phyloP scores from a whole-genome alignment of 345 rosid species.

The Rhizophora mangle region DNA sequence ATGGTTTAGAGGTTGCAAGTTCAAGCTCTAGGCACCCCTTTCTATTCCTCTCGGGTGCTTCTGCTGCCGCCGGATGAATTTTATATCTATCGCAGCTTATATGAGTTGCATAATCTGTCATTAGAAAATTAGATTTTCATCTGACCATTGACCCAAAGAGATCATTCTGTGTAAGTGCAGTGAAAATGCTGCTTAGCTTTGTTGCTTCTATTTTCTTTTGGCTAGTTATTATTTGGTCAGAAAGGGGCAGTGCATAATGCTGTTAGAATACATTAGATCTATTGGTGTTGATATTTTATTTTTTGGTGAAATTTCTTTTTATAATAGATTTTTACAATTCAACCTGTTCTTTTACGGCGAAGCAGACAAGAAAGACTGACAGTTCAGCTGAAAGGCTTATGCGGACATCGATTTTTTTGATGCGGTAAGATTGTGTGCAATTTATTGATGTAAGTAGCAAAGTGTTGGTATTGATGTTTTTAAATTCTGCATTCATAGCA shows the following conservation, averaged over 20 bases:
- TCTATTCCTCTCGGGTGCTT: background rate
- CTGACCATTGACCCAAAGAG: background rate
- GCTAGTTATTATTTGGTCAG: background rate
- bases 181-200: slow-evolving; percentile 9
- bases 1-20: background rate
- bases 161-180: background rate
- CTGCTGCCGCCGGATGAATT: background rate
- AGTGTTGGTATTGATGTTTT: background rate
- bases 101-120: background rate
- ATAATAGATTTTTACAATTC: slow-evolving; percentile 60
- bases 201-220: slow-evolving; percentile 1
- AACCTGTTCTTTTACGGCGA: slow-evolving; percentile 53
- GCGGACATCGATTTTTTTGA: slow-evolving; percentile 38
- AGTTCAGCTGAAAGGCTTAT: slow-evolving; percentile 56
- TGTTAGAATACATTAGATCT: slow-evolving; percentile 10
- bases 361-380: slow-evolving; percentile 56
- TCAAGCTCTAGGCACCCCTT: background rate
- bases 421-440: slow-evolving; percentile 48
- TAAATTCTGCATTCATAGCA: background rate
- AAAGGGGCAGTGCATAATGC: slow-evolving; percentile 12
- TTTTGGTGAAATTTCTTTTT: slow-evolving; percentile 25
- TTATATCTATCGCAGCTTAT: no score
- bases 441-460: slow-evolving; percentile 18
- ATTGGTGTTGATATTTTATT: slow-evolving; percentile 15
- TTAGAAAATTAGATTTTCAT: background rate